Conservation (phyloP, 2,329 filamentous ascomycete species). For the Penicillium sp. region DNA sequence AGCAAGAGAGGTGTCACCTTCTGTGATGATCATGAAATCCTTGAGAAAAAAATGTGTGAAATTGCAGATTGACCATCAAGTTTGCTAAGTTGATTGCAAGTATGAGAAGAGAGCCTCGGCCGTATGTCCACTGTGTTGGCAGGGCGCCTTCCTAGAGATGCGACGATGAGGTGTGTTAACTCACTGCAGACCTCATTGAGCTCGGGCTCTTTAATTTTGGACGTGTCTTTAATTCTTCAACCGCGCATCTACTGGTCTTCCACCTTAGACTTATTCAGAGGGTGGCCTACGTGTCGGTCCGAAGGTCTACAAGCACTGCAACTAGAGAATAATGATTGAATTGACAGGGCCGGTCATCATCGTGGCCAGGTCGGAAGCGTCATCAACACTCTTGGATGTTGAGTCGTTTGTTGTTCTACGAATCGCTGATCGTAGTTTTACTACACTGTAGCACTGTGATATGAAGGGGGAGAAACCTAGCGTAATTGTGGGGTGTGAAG, state of each 20-base stretch:
- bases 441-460: too few species aligned
- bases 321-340: neutral
- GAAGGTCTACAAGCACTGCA: slow-evolving; percentile 4
- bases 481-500: too few species aligned
- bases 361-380: neutral
- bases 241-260: neutral
- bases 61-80: neutral
- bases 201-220: neutral
- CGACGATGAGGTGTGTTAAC: neutral
- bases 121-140: neutral
- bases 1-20: neutral
- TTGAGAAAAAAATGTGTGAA: neutral
- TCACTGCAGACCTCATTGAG: too few species aligned
- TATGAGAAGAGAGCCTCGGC: neutral
- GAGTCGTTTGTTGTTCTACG: too few species aligned
- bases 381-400: neutral
- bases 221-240: neutral
- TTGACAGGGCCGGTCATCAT: neutral
- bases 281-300: neutral
- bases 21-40: neutral
- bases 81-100: slow-evolving; percentile 2
- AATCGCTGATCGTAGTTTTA: too few species aligned
- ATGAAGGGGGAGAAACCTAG: too few species aligned
- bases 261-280: neutral
- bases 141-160: neutral